Evolutionary conservation across 1,284 basidiomycete genomes (phyloP).

Genomic region (Heliocybe sulcata): DNA sequence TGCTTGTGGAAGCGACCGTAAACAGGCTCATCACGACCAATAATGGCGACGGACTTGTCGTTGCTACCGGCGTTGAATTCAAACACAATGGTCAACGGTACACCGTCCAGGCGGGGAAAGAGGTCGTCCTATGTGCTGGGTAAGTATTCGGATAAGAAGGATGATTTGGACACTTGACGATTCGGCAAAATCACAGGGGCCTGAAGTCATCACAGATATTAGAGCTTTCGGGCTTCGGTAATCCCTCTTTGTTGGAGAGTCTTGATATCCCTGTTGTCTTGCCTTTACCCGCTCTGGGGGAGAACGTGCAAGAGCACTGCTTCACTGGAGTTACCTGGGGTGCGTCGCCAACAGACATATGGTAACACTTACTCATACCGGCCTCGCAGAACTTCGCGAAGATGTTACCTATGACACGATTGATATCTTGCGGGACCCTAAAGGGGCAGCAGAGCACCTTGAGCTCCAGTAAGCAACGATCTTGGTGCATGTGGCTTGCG

Average conservation of each 20-base stretch:
- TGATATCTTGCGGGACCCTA: conserved; percentile 22
- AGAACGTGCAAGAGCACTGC: conserved; percentile 44
- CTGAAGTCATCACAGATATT: conserved; percentile 39
- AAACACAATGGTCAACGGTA: conserved; percentile 13
- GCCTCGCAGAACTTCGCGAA: conserved; percentile 19
- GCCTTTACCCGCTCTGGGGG: conserved; percentile 40
- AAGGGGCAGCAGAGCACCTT: conserved; percentile 17
- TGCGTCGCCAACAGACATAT: conserved; percentile 10
- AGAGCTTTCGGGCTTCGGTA: conserved; percentile 44
- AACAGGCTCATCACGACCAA: conserved; percentile 9
- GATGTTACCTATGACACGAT: conserved; percentile 20
- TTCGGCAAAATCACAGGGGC: conserved; percentile 11
- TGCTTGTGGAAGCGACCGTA: conserved; percentile 14
- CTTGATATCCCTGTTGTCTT: conserved; percentile 30
- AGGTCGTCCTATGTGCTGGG: conserved; percentile 37
- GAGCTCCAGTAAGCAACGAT: conserved; percentile 22
- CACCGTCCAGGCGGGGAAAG: conserved; percentile 15
- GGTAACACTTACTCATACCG: not conserved
- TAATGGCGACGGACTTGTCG: not conserved
- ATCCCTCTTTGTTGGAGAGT: conserved; percentile 27
- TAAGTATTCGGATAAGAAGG: conserved; percentile 11
- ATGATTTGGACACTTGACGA: not conserved
- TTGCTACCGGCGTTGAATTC: conserved; percentile 21
- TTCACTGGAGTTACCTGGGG: conserved; percentile 18
- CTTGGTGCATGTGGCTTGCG: not conserved